Evolutionary conservation across 495 filamentous ascomycete genomes (phyloP), one percentile per base, ranked within the genome.

Genomic region (Cercophora samala): DNA sequence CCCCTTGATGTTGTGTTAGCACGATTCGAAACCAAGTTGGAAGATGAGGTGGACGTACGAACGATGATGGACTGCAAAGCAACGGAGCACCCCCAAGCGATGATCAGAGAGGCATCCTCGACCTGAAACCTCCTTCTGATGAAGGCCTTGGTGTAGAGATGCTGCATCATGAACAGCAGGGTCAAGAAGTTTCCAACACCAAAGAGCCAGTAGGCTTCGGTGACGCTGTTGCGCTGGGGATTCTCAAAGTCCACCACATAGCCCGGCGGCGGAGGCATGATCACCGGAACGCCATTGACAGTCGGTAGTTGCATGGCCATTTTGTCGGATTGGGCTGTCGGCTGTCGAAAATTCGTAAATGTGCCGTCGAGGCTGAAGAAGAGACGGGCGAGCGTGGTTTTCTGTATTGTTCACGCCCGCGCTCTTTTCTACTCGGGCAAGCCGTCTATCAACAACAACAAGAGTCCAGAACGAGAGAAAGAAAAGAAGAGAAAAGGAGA

Each of bases 201-300:
- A 23, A 61, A 65, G 51, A 69, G 59, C 67, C 67, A 69, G 60
- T 62, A 69, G n/a, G 63, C 64, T 46, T 69, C 18, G 11, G 52
- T 63, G 55, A 60, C 24, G 8, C 53, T 56, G 25, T 63, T 37
- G 26, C 46, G 24, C n/a, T 63, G 5, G 0, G 67, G 67, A 11
- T 69, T 29, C 9, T 66, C 67, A 54, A 69, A 66, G 55, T 69
- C 64, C 42, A 69, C 67, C 6, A 62, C 46, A 54, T 64, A 69
- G 53, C 67, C 67, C 37, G 51, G 42, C 21, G 67, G 63, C 21
- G 67, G 63, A 9, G 67, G 58, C 46, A 69, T 65, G 24, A 58
- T 46, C 1, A 62, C 64, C 22, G 63, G 59, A 4, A 69, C 67
- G 51, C 67, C 67, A 54, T 66, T 61, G 64, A 62, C 64, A 19